Evolutionary conservation across 1,284 basidiomycete genomes (phyloP).

Genomic region (Microbotryum intermedium): DNA sequence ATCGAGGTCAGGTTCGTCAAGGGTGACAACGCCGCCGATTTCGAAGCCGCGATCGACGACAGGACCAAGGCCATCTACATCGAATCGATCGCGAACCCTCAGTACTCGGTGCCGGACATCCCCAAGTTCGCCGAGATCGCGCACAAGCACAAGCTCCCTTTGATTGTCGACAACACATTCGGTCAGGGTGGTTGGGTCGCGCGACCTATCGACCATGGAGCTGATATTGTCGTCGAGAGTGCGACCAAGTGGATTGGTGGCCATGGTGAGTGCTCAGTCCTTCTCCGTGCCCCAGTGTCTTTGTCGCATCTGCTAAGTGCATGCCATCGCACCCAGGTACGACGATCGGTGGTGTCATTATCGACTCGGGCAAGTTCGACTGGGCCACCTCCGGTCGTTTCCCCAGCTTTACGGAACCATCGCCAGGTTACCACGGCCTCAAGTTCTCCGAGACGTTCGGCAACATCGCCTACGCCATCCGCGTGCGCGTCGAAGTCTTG

Average conservation of each 20-base stretch:
- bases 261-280: too few species aligned
- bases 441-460: slow-evolving; percentile 57
- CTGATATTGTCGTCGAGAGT: slow-evolving; percentile 56
- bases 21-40: slow-evolving; percentile 53
- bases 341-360: slow-evolving; percentile 72
- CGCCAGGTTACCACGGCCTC: slow-evolving; percentile 72
- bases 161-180: slow-evolving; percentile 72
- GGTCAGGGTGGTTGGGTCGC: slow-evolving; percentile 52
- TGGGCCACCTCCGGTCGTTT: slow-evolving; percentile 69
- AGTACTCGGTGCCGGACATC: slow-evolving; percentile 62
- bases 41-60: slow-evolving; percentile 64
- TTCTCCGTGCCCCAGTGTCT: too few species aligned
- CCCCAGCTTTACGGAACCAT: slow-evolving; percentile 70
- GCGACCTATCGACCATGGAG: slow-evolving; percentile 66
- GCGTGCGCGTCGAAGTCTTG: slow-evolving; percentile 62
- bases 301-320: too few species aligned
- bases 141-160: slow-evolving; percentile 62
- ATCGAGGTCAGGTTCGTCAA: slow-evolving; percentile 70
- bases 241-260: slow-evolving; percentile 85
- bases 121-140: slow-evolving; percentile 67
- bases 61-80: slow-evolving; percentile 59
- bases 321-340: slow-evolving; percentile 72
- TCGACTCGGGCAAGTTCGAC: slow-evolving; percentile 79
- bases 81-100: slow-evolving; percentile 79
- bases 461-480: slow-evolving; percentile 59